These are phyloP conservation scores for Neurospora intermedia DNA, from an alignment of 495 filamentous ascomycete genomes.

Conservation along the genomic window DNA sequence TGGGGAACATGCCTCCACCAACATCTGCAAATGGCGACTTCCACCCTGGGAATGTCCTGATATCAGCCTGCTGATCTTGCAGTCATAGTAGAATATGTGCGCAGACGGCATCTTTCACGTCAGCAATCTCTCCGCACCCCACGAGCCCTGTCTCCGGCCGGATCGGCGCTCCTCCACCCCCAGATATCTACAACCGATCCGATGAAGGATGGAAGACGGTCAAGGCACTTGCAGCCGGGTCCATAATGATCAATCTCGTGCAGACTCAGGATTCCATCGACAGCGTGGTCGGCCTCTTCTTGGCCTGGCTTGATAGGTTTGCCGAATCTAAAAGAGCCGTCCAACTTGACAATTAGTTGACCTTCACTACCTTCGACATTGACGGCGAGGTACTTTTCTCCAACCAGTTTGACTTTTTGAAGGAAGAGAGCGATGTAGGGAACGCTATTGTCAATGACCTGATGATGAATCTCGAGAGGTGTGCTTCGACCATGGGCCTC, in stretches of 20 bases:
- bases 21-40: neutral
- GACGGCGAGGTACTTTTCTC: conserved; percentile 25
- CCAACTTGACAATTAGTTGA: conserved; percentile 26
- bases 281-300: conserved; percentile 21
- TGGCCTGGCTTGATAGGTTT: conserved; percentile 20
- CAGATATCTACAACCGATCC: conserved; percentile 31
- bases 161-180: neutral
- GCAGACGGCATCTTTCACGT: neutral
- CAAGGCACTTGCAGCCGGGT: conserved; percentile 29
- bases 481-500: conserved; percentile 27
- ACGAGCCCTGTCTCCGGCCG: neutral
- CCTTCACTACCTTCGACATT: conserved; percentile 29
- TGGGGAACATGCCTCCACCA: too few species aligned
- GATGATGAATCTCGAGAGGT: conserved; percentile 2
- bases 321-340: conserved; percentile 11
- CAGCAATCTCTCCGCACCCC: neutral
- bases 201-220: conserved; percentile 21
- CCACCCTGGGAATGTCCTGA: neutral
- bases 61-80: neutral
- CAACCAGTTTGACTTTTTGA: conserved; percentile 31
- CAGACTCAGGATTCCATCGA: conserved; percentile 32
- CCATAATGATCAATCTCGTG: conserved; percentile 30
- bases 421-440: conserved; percentile 28
- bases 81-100: neutral
- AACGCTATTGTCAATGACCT: conserved; percentile 5